Conservation (phyloP, 2,329 filamentous ascomycete genomes). For the Aspergillus pseudoglaucus region DNA sequence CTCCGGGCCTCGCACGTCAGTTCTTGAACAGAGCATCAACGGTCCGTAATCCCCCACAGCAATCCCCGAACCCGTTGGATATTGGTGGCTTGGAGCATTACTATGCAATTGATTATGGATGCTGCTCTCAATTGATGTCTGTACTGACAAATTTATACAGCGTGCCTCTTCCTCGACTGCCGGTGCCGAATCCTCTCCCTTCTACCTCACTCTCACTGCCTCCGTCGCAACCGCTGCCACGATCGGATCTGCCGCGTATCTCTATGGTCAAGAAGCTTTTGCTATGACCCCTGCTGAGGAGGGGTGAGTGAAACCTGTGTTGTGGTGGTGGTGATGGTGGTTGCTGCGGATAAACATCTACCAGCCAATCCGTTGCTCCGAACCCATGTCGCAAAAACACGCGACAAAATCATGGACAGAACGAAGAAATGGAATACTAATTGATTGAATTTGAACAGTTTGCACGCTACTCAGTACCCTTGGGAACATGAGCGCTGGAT, state of each 20-base stretch:
- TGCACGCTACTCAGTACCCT: constrained; percentile 86
- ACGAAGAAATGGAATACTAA: constrained; percentile 17
- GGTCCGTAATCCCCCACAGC: constrained; percentile 54
- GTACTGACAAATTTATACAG: constrained; percentile 38
- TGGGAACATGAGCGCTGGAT: constrained; percentile 90
- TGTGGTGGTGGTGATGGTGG: neutral
- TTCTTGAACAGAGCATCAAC: constrained; percentile 64
- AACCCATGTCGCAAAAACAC: constrained; percentile 7
- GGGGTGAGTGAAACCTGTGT: constrained; percentile 64
- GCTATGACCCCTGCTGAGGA: constrained; percentile 93
- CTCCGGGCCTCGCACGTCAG: constrained; percentile 71
- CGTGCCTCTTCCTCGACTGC: constrained; percentile 65
- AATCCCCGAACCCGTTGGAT: constrained; percentile 20
- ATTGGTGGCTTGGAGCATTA: constrained; percentile 22
- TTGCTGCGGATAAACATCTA: constrained; percentile 9
- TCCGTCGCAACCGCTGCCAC: constrained; percentile 80
- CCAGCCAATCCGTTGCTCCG: constrained; percentile 12
- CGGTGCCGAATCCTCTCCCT: constrained; percentile 63
- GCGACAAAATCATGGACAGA: constrained; percentile 11
- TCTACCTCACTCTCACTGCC: constrained; percentile 79
- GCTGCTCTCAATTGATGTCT: constrained; percentile 23
- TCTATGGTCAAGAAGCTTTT: constrained; percentile 81
- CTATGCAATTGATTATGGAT: constrained; percentile 16
- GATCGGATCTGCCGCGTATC: constrained; percentile 82
- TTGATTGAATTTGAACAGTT: constrained; percentile 49